phyloP scores from a whole-genome alignment of 208 protist species.

The Leptomonas seymouri region DNA sequence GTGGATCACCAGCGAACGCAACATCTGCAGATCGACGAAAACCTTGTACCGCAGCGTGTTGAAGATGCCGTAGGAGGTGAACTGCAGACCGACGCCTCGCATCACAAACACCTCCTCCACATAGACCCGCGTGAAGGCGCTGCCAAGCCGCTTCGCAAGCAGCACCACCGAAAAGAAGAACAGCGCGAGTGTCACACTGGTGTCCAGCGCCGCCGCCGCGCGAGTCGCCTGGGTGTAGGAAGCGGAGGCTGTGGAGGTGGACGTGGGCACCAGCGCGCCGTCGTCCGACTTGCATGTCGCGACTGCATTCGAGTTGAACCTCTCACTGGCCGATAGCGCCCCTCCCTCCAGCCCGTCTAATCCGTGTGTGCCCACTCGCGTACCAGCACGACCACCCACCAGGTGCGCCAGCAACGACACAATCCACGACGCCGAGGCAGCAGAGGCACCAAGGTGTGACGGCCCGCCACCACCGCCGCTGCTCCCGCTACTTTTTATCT shows the following conservation, averaged over 20 bases:
- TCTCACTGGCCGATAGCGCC: no score
- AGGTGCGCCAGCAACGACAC: slow-evolving; percentile 7
- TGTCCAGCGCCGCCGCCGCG: slow-evolving; percentile 13
- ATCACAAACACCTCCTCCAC: slow-evolving; percentile 81
- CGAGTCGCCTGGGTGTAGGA: slow-evolving; percentile 15
- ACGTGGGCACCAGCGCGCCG: neutral
- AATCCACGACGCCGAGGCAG: slow-evolving; percentile 11
- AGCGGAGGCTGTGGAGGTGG: slow-evolving; percentile 1
- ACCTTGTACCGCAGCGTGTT: slow-evolving; percentile 41
- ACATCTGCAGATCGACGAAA: slow-evolving; percentile 71
- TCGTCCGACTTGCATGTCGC: neutral
- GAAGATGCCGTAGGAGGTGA: slow-evolving; percentile 73
- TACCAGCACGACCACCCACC: neutral
- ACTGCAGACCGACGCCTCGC: slow-evolving; percentile 77
- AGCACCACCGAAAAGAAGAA: slow-evolving; percentile 37
- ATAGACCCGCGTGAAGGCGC: slow-evolving; percentile 45
- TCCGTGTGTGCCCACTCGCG: neutral
- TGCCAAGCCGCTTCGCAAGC: slow-evolving; percentile 40
- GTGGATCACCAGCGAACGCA: slow-evolving; percentile 81
- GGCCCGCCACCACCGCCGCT: neutral
- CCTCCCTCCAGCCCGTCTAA: no score
- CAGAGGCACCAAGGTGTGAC: no score
- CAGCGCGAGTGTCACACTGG: slow-evolving; percentile 18
- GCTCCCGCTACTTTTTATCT: neutral
- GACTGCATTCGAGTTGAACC: no score